Evolutionary conservation across 2,329 filamentous ascomycete genomes (phyloP).

Genomic region (Paracoccidioides brasiliensis): DNA sequence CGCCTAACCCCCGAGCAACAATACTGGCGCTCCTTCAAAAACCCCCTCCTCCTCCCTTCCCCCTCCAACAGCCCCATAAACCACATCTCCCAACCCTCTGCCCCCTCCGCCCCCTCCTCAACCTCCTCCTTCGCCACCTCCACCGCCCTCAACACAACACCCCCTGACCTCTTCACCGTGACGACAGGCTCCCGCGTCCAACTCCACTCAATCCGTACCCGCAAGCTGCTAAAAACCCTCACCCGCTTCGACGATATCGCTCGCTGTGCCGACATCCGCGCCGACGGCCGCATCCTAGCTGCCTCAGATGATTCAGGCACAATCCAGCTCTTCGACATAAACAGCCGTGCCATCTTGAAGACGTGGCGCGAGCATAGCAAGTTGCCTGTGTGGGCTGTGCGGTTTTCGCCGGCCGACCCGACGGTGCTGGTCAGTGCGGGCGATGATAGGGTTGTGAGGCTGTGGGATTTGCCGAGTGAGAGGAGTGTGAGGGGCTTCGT

Average conservation of each 20-base stretch:
- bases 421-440: constrained; percentile 79
- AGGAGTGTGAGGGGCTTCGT: constrained; percentile 63
- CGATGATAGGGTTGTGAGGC: constrained; percentile 80
- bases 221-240: constrained; percentile 87
- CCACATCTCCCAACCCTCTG: constrained; percentile 63
- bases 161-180: constrained; percentile 60
- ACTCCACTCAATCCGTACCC: constrained; percentile 81
- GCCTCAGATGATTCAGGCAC: constrained; percentile 84
- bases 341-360: constrained; percentile 79
- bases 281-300: constrained; percentile 77
- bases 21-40: constrained; percentile 94
- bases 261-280: constrained; percentile 74
- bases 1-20: constrained; percentile 73
- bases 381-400: constrained; percentile 83
- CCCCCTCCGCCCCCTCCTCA: constrained; percentile 34
- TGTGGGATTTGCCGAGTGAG: constrained; percentile 86
- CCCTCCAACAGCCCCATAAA: constrained; percentile 83
- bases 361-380: constrained; percentile 81
- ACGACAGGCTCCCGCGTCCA: constrained; percentile 91
- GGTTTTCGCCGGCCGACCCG: constrained; percentile 79
- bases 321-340: constrained; percentile 90
- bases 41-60: constrained; percentile 77
- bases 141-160: constrained; percentile 41
- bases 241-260: constrained; percentile 86
- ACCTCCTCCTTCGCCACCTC: constrained; percentile 29